Base-by-base conservation (phyloP, 345 rosid species). In the Eucalyptus erythrocorys region DNA sequence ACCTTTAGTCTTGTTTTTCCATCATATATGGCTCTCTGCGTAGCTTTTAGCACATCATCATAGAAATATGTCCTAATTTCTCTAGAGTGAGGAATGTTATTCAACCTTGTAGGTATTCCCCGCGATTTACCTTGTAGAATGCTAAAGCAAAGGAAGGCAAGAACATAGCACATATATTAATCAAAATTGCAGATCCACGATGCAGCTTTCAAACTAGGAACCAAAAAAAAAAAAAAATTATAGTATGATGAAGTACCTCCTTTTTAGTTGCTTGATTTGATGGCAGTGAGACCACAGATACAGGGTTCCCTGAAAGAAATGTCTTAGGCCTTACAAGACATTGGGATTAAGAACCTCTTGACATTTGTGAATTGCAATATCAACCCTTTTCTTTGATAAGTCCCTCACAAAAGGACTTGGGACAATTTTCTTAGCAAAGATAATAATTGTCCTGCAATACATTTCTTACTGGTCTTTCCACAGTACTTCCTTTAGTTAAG, bases 1-100 rank as follows among this genome's bases (percentile, higher is more conserved):
- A 97, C 99, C 97, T 95, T 95, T 82, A 96, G 87, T 87, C 98
- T 94, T 26, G 90, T 92, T 92, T 94, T 94, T 84, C 98, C 98
- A 93, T 94, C 93, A 48, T 93, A 91, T 85, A 96, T 94, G 87
- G 97, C 96, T 91, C 95, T 94, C 85, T 91, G 88, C 27, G 97
- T 96, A 61, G 98, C 95, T 92, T 92, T 94, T 19, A 96, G 93
- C 86, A 97, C 95, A 92, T 96, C 99, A 37, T 94, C 93, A 87
- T 96, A 97, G 91, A 97, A 97, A 92, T 97, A 96, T 68, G 91
- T 91, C 90, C 99, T 93, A 89, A 97, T 96, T 91, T 97, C 99
- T 89, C 96, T 94, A 13, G 99, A 97, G 92, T 96, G 99, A 90
- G 99, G 97, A 91, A 94, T 93, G 88, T 97, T 96, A 91, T 97